These are phyloP conservation scores for Pythium insidiosum DNA, from an alignment of 352 stramenopile species.

Conservation along the genomic window DNA sequence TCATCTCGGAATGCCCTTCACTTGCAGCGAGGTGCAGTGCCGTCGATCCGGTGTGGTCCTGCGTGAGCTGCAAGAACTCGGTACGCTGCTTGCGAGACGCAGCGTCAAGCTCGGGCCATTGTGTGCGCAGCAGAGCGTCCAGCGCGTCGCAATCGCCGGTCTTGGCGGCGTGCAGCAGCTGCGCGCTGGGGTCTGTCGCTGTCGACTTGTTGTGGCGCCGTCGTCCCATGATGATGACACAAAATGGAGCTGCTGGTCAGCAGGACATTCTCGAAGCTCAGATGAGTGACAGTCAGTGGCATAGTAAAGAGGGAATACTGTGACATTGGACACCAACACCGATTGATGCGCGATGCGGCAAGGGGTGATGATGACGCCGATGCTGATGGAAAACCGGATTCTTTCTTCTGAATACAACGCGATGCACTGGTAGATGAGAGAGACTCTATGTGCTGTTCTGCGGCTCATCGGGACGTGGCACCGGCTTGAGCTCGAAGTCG, in stretches of 20 bases:
- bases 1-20: constrained; percentile 40
- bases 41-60: constrained; percentile 60
- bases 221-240: constrained; percentile 66
- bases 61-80: constrained; percentile 50
- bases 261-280: too few relatives aligned
- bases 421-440: too few relatives aligned
- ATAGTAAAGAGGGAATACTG: too few relatives aligned
- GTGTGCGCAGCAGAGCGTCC: constrained; percentile 17
- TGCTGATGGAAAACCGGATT: too few relatives aligned
- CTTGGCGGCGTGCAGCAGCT: constrained; percentile 47
- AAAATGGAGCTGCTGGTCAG: too few relatives aligned
- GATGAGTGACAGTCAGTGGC: too few relatives aligned
- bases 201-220: constrained; percentile 28
- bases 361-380: too few relatives aligned
- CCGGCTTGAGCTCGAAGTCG: constrained; percentile 82
- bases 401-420: too few relatives aligned
- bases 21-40: constrained; percentile 54
- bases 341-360: too few relatives aligned
- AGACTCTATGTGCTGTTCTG: too few relatives aligned
- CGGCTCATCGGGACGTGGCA: constrained; percentile 32
- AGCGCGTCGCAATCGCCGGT: constrained; percentile 25
- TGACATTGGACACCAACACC: too few relatives aligned
- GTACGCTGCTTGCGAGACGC: constrained; percentile 9
- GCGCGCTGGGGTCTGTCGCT: constrained; percentile 19
- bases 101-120: not conserved